Percentiles rank a stretch among this genome's conserved stretches.
phyloP scores from a whole-genome alignment of 129 eudicot species.

The Flaveria brownii region DNA sequence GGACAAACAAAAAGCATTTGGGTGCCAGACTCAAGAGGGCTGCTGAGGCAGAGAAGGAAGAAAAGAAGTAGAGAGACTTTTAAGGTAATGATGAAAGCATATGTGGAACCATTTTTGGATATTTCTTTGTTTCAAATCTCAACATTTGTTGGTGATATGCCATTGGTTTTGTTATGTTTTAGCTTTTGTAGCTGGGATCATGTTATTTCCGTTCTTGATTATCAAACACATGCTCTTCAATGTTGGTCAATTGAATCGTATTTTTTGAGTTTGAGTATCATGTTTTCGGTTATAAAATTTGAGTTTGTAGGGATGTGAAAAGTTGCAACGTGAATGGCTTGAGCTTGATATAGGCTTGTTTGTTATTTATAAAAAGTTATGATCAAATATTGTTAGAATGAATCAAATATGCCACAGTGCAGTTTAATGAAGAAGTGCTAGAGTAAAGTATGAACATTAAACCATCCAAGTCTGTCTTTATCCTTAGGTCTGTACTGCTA shows the following conservation, averaged over 20 bases:
- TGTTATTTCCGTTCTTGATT: neutral
- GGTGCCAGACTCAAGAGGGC: slow-evolving; percentile 83
- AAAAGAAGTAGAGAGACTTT: slow-evolving; percentile 53
- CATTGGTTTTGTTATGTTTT: slow-evolving; percentile 2
- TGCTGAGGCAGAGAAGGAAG: slow-evolving; percentile 84
- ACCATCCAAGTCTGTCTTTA: too few species aligned
- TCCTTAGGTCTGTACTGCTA: too few species aligned
- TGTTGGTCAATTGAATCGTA: neutral
- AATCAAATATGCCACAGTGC: too few species aligned
- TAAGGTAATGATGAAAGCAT: slow-evolving; percentile 1
- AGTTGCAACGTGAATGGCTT: neutral
- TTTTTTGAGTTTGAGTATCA: neutral
- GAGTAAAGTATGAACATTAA: too few species aligned
- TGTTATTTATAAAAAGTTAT: too few species aligned
- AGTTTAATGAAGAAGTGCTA: too few species aligned
- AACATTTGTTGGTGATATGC: slow-evolving; percentile 5
- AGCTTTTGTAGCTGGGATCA: neutral
- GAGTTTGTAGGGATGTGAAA: too few species aligned
- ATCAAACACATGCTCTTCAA: neutral
- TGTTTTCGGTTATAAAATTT: too few species aligned
- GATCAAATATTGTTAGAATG: too few species aligned
- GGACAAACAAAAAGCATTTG: slow-evolving; percentile 62
- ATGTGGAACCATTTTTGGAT: slow-evolving; percentile 26
- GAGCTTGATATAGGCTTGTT: too few species aligned
- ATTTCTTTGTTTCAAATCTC: neutral